Percentiles rank a stretch among this genome's conserved stretches.
Evolutionary conservation across 2,329 filamentous ascomycete genomes (phyloP).

Genomic region (Exophiala viscosa): DNA sequence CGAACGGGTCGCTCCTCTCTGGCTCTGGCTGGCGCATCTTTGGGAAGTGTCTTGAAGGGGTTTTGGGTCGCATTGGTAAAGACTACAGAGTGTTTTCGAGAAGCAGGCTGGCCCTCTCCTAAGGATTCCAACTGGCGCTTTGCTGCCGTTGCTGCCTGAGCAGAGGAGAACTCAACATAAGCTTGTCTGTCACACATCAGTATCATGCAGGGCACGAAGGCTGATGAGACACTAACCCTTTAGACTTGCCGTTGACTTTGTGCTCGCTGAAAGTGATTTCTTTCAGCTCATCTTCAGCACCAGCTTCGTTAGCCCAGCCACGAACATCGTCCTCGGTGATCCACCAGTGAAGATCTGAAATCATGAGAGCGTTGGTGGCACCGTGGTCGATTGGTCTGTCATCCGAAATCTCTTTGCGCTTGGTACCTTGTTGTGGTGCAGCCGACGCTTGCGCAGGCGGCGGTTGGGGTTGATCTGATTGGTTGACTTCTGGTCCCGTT

Average conservation of each 20-base stretch:
- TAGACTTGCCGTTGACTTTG: slow-evolving; percentile 98
- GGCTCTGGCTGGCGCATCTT: slow-evolving; percentile 71
- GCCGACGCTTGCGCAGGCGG: slow-evolving; percentile 20
- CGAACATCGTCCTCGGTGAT: slow-evolving; percentile 92
- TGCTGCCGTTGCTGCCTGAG: slow-evolving; percentile 77
- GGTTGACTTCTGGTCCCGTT: slow-evolving; percentile 1
- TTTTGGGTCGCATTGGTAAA: slow-evolving; percentile 77
- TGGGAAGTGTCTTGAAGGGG: slow-evolving; percentile 85
- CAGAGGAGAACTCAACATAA: slow-evolving; percentile 78
- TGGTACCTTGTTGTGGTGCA: slow-evolving; percentile 54
- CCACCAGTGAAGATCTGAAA: slow-evolving; percentile 96
- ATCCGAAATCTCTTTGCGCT: slow-evolving; percentile 59
- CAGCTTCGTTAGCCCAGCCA: slow-evolving; percentile 75
- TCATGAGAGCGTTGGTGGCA: slow-evolving; percentile 69
- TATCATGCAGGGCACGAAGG: background rate
- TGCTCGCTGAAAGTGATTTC: slow-evolving; percentile 97
- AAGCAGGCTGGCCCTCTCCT: slow-evolving; percentile 50
- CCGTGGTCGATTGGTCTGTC: slow-evolving; percentile 56
- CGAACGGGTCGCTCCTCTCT: slow-evolving; percentile 56
- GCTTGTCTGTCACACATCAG: slow-evolving; percentile 54
- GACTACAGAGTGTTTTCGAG: slow-evolving; percentile 66
- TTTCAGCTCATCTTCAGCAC: slow-evolving; percentile 77
- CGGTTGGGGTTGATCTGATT: background rate
- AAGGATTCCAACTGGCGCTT: slow-evolving; percentile 76
- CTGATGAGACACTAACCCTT: slow-evolving; percentile 63